Base-by-base conservation (phyloP, 768 basidiomycete species). In the Galerina sulciceps region DNA sequence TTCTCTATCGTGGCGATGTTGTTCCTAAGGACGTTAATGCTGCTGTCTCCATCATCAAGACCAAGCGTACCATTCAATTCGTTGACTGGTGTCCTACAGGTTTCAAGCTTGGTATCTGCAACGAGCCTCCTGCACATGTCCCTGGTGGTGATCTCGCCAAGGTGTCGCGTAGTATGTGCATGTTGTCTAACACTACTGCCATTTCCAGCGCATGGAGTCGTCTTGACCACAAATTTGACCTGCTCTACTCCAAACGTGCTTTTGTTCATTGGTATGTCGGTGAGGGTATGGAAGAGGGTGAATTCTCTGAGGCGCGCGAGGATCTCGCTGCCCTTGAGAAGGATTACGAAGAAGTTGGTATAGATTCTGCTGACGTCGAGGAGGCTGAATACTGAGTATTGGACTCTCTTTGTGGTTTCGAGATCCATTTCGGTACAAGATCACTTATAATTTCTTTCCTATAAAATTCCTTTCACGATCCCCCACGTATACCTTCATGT, bases 241-340 rank as follows among this genome's bases (percentile, higher is more conserved):
- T 99, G 67, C 87, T 99, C 76, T 99, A 96, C 82, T 96, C 95
- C 61, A 97, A 93, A 75, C 91, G 92, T 74, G 93, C 93, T 47
- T 93, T 93, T 63, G 89, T 91, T 22, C 90, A 92, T 74, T 91
- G 94, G 94, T 96, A 96, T 70, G 96, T 97, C 62, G 96, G 96
- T 71, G 96, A 99, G 79, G 96, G 96, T 81, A 98, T 99, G 96
- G 96, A 98, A 73, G 96, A 99, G 82, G 96, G 96, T 76, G 96
- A 99, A 79, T 98, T 98, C 79, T 95, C 94, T 46, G 96, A 97
- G 78, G 96, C 96, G 45, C 91, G 96, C 66, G 96, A 99, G 74
- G 96, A 99, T 78, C 88, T 99, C 61, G 96, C 96, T 42, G 96
- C 96, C 6, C 86, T 99, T 58, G 96, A 98, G 79, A 96, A 93